Evolutionary conservation across 2,329 filamentous ascomycete species (phyloP), one percentile per base, ranked within the genome.

Genomic region (Metarhizium rileyi): DNA sequence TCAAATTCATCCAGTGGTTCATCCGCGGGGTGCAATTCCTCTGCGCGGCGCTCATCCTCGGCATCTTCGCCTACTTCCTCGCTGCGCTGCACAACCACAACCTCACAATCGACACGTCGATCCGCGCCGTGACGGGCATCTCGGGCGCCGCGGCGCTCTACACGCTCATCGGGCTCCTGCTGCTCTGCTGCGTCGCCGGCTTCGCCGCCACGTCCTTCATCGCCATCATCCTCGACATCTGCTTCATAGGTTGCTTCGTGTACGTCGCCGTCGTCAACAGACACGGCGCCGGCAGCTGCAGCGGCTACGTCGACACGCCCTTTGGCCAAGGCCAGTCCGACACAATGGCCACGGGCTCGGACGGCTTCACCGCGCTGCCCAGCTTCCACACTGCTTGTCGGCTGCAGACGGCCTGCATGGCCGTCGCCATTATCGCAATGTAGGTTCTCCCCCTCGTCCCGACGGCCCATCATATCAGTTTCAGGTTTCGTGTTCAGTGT

Each of bases 21-120:
- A 71, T 94, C 60, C 87, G 91, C 57, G 69, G 77, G 56, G 69
- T 95, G 50, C 80, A 88, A 60, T 85, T 95, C 66, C 74, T 79
- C 63, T 87, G 81, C 65, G 75, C 84, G 8, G 81, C 76, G 52
- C 75, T 95, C 56, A 78, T 91, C 53, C 78, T 96, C 53, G 85
- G 78, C 57, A 78, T 93, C 61, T 90, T 85, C 74, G 84, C 83
- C 46, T 95, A 94, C 75, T 94, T 90, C 75, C 80, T 96, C 46
- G 81, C 85, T 8, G 77, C 85, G 8, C 78, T 90, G 14, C 65
- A 77, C 53, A 79, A 84, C 60, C 80, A 88, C 67, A 60, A 81
- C 57, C 66, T 83, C 14, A 50, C 61, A 51, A 90, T 90, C 56
- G 72, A 77, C 18, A 79, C 67, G 57, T 84, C 78, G 70, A 70